phyloP scores from a whole-genome alignment of 371 early-diverging fungal genomes.

The Fennellomyces sp. region DNA sequence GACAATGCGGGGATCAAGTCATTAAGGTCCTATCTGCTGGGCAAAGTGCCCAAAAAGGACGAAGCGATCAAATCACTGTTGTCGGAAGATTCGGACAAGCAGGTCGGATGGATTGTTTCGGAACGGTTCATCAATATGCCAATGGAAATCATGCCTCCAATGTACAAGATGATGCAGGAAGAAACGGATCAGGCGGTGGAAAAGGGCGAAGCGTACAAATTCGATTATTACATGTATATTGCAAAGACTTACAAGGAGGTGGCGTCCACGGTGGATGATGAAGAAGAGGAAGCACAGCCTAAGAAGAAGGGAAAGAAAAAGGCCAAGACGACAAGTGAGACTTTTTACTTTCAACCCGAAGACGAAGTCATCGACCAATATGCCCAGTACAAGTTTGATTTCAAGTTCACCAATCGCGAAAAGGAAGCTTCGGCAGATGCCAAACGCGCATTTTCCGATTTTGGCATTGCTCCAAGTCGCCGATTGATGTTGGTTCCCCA shows the following conservation, averaged over 20 bases:
- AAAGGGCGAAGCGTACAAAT: conserved; percentile 74
- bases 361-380: conserved; percentile 82
- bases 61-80: conserved; percentile 53
- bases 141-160: conserved; percentile 86
- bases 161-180: conserved; percentile 86
- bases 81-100: conserved; percentile 27
- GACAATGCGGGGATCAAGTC: conserved; percentile 60
- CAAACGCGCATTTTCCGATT: conserved; percentile 81
- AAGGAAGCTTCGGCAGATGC: conserved; percentile 75
- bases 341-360: conserved; percentile 87
- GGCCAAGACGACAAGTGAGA: conserved; percentile 17
- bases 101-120: conserved; percentile 79
- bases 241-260: conserved; percentile 87
- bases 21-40: conserved; percentile 61
- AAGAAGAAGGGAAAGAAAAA: conserved; percentile 41
- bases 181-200: conserved; percentile 81
- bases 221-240: conserved; percentile 83
- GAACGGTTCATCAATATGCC: conserved; percentile 97
- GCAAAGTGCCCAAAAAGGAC: conserved; percentile 65
- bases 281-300: conserved; percentile 39
- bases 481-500: conserved; percentile 74
- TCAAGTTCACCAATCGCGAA: conserved; percentile 63
- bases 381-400: conserved; percentile 59
- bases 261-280: conserved; percentile 62
- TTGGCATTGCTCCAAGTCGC: conserved; percentile 81